Base-by-base conservation (phyloP, 106 monocot species). In the Dioscorea alata region DNA sequence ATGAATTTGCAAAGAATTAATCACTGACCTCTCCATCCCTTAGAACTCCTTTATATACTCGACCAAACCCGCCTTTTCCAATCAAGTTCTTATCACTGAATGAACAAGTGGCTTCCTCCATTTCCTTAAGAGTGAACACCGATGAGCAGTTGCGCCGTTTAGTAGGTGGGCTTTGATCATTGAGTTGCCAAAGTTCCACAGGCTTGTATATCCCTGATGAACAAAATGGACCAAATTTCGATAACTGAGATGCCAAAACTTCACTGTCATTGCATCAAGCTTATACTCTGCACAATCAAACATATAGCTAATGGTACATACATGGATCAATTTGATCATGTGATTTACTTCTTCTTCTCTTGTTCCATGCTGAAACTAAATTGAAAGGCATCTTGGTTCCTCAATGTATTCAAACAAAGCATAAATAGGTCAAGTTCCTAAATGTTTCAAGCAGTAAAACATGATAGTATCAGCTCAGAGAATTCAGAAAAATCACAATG, bases 41-140 rank as follows among this genome's bases (percentile, higher is more conserved):
- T 8, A 88, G 58, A 60, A 68, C 70, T 77, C 94, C 94, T 69
- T 79, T 90, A 56, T 94, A 94, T 4, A 94, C 87, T 28, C 74
- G 80, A 13, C 90, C 94, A 49, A 94, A 94, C 32, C 94, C 94
- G 51, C 94, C 94, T 71, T 85, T 81, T 14, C 94, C 94, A n/a
- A 94, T 60, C 70, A 90, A 77, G 33, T 90, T 90, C 33, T 76
- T 72, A 3, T 94, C 90, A 12, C 49, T 77, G 61, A 94, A 94
- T 1, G 80, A 87, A 54, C 62, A 69, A 24, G 90, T 90, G 19
- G 94, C 90, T 42, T 85, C 94, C 64, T 85, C 90, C 94, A 94
- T 94, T 67, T 94, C 90, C 79, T 77, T 90, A 17, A 90, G 64
- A 58, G 83, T 94, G 76, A 85, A 94, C 52, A 90, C 94, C 4